A percentile compares a stretch with the other conserved stretches of the same genome.
These are phyloP conservation scores for Salix purpurea DNA, from an alignment of 345 rosid species.

Conservation along the genomic window DNA sequence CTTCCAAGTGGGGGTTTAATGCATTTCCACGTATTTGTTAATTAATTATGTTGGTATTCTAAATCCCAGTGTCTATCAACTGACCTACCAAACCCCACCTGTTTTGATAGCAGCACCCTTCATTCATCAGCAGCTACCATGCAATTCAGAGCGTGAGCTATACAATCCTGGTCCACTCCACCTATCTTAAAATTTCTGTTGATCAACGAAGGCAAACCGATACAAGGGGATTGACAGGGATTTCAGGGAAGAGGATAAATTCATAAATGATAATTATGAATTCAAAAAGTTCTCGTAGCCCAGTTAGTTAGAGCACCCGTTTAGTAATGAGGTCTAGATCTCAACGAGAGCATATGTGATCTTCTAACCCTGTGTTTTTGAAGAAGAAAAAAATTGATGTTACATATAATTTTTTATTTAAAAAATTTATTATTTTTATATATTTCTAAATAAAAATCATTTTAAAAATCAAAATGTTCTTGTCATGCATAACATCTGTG, in stretches of 20 bases:
- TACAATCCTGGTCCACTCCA: neutral
- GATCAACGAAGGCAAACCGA: neutral
- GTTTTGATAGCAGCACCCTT: neutral
- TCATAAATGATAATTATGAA: neutral
- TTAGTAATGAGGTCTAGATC: conserved; percentile 93
- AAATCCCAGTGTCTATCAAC: neutral
- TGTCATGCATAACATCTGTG: too few species aligned
- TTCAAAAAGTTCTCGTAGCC: conserved; percentile 65
- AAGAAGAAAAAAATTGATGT: too few species aligned
- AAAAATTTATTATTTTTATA: too few species aligned
- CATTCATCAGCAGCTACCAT: neutral
- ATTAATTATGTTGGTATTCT: neutral
- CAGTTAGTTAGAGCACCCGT: conserved; percentile 95
- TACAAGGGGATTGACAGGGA: neutral
- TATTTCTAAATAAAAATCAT: too few species aligned
- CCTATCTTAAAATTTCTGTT: neutral
- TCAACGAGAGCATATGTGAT: conserved; percentile 56
- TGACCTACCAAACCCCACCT: neutral
- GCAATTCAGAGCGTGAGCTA: neutral
- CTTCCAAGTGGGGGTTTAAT: neutral
- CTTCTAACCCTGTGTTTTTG: too few species aligned
- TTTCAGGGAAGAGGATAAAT: too few species aligned
- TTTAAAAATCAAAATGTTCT: too few species aligned
- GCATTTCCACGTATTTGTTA: neutral
- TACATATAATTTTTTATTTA: too few species aligned